A percentile compares a stretch with the other conserved stretches of the same genome.
Evolutionary conservation across 306 rosid species (phyloP).

Genomic region (Cicer pinnatifidum): DNA sequence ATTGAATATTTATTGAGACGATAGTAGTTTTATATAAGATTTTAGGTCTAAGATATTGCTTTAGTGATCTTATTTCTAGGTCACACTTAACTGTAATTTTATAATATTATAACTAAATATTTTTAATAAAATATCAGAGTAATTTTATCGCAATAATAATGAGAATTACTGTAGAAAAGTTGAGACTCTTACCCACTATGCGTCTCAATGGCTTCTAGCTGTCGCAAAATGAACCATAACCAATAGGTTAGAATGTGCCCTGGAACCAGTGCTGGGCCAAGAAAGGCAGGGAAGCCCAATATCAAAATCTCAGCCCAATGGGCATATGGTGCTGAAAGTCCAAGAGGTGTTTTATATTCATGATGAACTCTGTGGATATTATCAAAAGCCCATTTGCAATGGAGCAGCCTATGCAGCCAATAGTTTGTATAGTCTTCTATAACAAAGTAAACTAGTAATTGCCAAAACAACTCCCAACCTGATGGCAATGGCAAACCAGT

Average conservation of each 20-base stretch:
- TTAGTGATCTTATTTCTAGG: no score
- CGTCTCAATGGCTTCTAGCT: constrained; percentile 80
- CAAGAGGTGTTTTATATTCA: constrained; percentile 79
- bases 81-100: no score
- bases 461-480: constrained; percentile 71
- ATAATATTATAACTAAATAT: no score
- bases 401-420: constrained; percentile 83
- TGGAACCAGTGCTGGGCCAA: constrained; percentile 82
- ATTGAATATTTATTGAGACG: no score
- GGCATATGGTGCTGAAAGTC: constrained; percentile 78
- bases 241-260: constrained; percentile 84
- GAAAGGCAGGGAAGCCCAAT: constrained; percentile 77
- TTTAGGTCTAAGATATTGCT: no score
- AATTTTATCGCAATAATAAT: no score
- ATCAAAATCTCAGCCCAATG: constrained; percentile 90
- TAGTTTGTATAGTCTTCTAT: constrained; percentile 80
- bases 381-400: constrained; percentile 76
- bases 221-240: constrained; percentile 82
- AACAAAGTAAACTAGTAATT: constrained; percentile 64
- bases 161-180: no score
- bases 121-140: no score
- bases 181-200: constrained; percentile 57
- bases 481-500: constrained; percentile 78
- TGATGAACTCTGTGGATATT: constrained; percentile 84
- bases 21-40: no score